Base-by-base conservation (phyloP, 208 protist species). In the Strigomonas galati region DNA sequence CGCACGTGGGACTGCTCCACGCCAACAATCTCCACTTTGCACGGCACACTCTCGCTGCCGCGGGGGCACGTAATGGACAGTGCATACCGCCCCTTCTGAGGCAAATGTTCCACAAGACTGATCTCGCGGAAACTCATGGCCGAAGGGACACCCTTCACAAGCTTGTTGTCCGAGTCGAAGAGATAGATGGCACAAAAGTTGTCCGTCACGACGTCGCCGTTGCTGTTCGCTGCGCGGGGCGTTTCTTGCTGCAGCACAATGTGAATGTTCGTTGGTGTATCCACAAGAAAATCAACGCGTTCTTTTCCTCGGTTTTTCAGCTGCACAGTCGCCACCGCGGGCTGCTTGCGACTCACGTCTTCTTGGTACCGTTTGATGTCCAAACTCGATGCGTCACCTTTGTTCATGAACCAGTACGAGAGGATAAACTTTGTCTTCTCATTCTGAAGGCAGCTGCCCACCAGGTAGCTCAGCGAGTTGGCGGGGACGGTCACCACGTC, bases 51-150 rank as follows among this genome's bases (percentile, higher is more conserved):
- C 23, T 74, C 81, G 24, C 51, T 67, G 19, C 67, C 74, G 24
- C 64, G 67, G 0, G 81, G 78, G 63, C 81, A 91, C 27, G 81
- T 85, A 43, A 71, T 60, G 14, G 69, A 71, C 15, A 91, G 30
- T 7, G 71, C 60, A 55, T 89, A 85, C 23, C 70, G 71, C 3
- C 79, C 82, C 10, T 76, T 55, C 19, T 24, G 19, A 1, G 53
- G 43, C 10, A 90, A 58, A 10, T 73, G 58, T 12, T 79, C 54
- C 17, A 86, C 80, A 27, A 88, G 24, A 43, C 81, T 81, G 23
- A 76, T 77, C 52, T 91, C 85, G 31, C 81, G 78, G 71, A 81
- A 91, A 64, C 78, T 80, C 31, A 77, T 79, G 24, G 85, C 74
- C 0, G 74, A 62, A 7, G 56, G 66, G 9, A 76, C 66, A 27